Conservation (phyloP, 2,329 filamentous ascomycete genomes). For the Colletotrichum phormii region DNA sequence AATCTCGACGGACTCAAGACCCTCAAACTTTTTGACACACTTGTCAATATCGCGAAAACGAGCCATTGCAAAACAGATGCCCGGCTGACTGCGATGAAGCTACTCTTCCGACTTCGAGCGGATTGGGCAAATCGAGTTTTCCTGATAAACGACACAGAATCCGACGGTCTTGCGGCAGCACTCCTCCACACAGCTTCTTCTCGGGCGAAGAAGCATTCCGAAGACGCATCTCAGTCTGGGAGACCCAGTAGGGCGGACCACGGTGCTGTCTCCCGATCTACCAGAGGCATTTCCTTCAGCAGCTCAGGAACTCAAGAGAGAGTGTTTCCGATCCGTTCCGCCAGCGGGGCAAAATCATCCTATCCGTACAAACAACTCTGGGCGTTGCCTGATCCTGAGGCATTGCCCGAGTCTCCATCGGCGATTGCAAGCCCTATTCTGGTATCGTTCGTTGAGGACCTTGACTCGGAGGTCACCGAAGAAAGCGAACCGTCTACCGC, state of each 20-base stretch:
- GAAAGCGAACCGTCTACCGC: slow-evolving; percentile 23
- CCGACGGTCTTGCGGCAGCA: slow-evolving; percentile 76
- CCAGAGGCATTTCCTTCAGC: slow-evolving; percentile 64
- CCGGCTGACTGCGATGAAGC: slow-evolving; percentile 79
- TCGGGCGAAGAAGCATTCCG: slow-evolving; percentile 60
- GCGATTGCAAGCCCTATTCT: slow-evolving; percentile 62
- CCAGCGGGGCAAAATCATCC: slow-evolving; percentile 51
- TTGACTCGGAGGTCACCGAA: slow-evolving; percentile 31
- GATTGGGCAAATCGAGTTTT: slow-evolving; percentile 84
- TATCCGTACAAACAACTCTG: slow-evolving; percentile 65
- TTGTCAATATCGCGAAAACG: slow-evolving; percentile 73
- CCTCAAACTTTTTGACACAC: slow-evolving; percentile 68
- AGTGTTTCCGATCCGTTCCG: slow-evolving; percentile 52
- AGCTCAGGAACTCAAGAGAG: slow-evolving; percentile 59
- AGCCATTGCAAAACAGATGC: slow-evolving; percentile 73
- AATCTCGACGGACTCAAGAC: slow-evolving; percentile 74
- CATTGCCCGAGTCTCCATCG: slow-evolving; percentile 62
- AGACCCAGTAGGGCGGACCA: slow-evolving; percentile 59
- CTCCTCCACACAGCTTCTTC: slow-evolving; percentile 74
- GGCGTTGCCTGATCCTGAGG: slow-evolving; percentile 67
- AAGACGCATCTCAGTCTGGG: slow-evolving; percentile 60
- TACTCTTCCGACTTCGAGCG: slow-evolving; percentile 85
- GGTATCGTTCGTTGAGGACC: slow-evolving; percentile 52
- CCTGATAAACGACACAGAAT: slow-evolving; percentile 77
- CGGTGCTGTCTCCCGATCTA: slow-evolving; percentile 52